Percentiles rank a stretch among this genome's conserved stretches.
phyloP scores from a whole-genome alignment of 352 stramenopile genomes.

The Phytophthora fragariaefolia region DNA sequence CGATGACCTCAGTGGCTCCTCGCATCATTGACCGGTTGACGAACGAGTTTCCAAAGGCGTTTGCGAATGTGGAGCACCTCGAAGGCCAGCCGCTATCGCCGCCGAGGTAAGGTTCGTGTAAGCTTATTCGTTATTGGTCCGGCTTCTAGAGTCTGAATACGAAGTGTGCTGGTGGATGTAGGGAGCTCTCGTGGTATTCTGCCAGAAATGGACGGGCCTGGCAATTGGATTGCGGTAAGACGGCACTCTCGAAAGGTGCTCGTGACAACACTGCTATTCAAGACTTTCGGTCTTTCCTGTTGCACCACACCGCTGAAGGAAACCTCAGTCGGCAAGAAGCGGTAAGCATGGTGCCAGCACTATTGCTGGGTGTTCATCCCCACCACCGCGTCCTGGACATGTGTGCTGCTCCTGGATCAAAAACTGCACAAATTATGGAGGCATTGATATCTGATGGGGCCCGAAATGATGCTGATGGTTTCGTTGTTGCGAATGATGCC shows the following conservation, averaged over 20 bases:
- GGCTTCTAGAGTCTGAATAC: slow-evolving; percentile 2
- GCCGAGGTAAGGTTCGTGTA: slow-evolving; percentile 29
- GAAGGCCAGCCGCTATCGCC: slow-evolving; percentile 43
- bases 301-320: slow-evolving; percentile 90
- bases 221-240: slow-evolving; percentile 78
- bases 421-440: slow-evolving; percentile 98
- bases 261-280: slow-evolving; percentile 67
- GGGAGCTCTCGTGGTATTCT: slow-evolving; percentile 71
- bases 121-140: neutral
- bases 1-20: slow-evolving; percentile 29
- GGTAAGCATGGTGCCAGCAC: slow-evolving; percentile 97
- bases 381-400: slow-evolving; percentile 82
- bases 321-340: slow-evolving; percentile 97
- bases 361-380: slow-evolving; percentile 94
- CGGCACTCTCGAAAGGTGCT: slow-evolving; percentile 63
- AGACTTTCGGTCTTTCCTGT: slow-evolving; percentile 93
- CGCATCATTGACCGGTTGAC: slow-evolving; percentile 57
- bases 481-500: slow-evolving; percentile 96
- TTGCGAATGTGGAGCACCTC: slow-evolving; percentile 34
- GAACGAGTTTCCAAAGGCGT: slow-evolving; percentile 54
- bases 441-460: slow-evolving; percentile 38
- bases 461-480: slow-evolving; percentile 46
- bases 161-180: slow-evolving; percentile 12
- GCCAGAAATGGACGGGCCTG: slow-evolving; percentile 57
- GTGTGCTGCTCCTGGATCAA: slow-evolving; percentile 96